phyloP scores from a whole-genome alignment of 2,329 filamentous ascomycete genomes.

The Venturia effusa region DNA sequence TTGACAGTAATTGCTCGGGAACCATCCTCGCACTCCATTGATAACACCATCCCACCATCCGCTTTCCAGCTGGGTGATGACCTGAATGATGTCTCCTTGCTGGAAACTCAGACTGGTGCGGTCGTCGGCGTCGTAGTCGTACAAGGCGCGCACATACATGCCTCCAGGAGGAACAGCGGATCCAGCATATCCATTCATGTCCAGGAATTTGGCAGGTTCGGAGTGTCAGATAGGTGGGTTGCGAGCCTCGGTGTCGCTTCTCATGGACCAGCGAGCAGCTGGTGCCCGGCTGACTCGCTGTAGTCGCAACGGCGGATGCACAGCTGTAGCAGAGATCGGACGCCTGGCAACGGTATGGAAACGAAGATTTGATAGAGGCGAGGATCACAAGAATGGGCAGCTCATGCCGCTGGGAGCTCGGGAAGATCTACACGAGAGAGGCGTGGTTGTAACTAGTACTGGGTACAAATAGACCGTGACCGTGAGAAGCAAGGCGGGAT shows the following conservation, averaged over 20 bases:
- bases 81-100: slow-evolving; percentile 94
- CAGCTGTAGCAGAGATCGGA: not conserved
- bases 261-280: not conserved
- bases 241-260: not conserved
- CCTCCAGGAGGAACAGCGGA: slow-evolving; percentile 38
- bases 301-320: not conserved
- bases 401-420: slow-evolving; percentile 2
- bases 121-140: slow-evolving; percentile 97
- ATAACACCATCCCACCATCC: slow-evolving; percentile 99
- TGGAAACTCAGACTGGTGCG: slow-evolving; percentile 93
- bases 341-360: not conserved
- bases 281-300: not conserved
- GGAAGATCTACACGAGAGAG: not conserved
- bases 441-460: not conserved
- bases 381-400: not conserved
- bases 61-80: slow-evolving; percentile 94
- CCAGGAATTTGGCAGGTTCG: not conserved
- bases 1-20: slow-evolving; percentile 97
- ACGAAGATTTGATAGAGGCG: not conserved
- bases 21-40: slow-evolving; percentile 94
- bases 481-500: not conserved
- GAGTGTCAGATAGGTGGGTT: not conserved
- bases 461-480: not conserved
- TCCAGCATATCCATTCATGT: slow-evolving; percentile 41
- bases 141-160: slow-evolving; percentile 90